Evolutionary conservation across 148 eudicot genomes (phyloP).

Genomic region (Salicornia ramosissima): DNA sequence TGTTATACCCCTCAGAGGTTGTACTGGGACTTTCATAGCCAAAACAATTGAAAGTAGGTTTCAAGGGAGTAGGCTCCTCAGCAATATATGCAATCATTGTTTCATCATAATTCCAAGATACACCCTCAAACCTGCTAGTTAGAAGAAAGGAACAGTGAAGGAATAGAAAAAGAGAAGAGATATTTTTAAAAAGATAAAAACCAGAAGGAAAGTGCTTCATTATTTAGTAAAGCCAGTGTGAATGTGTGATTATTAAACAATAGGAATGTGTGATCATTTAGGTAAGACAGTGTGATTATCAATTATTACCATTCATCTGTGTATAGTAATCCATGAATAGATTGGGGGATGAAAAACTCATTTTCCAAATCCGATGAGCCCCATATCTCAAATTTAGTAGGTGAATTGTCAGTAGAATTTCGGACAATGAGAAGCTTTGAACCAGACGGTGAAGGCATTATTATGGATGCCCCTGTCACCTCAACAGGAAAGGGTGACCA

Average conservation of each 20-base stretch:
- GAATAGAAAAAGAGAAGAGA: background rate
- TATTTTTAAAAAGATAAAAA: no score
- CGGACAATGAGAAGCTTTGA: slow-evolving; percentile 78
- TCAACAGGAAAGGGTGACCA: slow-evolving; percentile 92
- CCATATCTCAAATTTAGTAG: slow-evolving; percentile 81
- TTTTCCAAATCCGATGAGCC: slow-evolving; percentile 56
- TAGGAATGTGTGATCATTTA: no score
- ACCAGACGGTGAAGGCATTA: slow-evolving; percentile 85
- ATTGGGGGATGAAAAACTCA: slow-evolving; percentile 65
- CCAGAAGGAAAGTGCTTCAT: no score
- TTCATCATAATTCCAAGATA: slow-evolving; percentile 86
- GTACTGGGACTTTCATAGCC: slow-evolving; percentile 56
- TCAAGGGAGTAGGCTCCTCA: slow-evolving; percentile 63
- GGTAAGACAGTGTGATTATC: no score
- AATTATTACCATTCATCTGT: slow-evolving; percentile 70
- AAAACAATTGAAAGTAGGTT: slow-evolving; percentile 48
- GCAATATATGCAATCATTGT: slow-evolving; percentile 82
- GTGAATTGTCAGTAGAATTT: slow-evolving; percentile 65
- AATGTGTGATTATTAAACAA: no score
- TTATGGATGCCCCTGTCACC: slow-evolving; percentile 53
- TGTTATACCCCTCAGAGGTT: slow-evolving; percentile 49
- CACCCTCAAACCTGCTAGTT: slow-evolving; percentile 77
- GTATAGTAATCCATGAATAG: slow-evolving; percentile 74
- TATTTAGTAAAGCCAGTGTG: no score
- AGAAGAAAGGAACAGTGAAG: slow-evolving; percentile 3